Conservation (phyloP, 768 basidiomycete species). For the Pilatotrama ljubarskyi region DNA sequence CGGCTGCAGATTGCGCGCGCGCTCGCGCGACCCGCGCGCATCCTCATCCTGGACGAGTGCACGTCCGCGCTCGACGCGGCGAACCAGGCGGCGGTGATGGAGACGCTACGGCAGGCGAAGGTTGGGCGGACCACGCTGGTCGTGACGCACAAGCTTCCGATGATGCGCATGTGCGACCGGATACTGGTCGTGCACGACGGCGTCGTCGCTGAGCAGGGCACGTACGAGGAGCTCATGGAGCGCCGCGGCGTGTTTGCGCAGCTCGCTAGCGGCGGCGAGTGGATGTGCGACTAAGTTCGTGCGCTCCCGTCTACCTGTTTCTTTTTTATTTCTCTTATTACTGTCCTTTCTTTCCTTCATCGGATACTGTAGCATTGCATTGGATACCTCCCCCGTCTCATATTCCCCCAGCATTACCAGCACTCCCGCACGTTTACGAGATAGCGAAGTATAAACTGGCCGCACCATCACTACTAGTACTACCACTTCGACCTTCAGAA, state of each 20-base stretch:
- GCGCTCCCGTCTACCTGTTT: neutral
- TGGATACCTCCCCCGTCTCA: constrained; percentile 10
- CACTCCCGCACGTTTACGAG: neutral
- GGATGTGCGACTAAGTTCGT: constrained; percentile 35
- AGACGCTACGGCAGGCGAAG: constrained; percentile 67
- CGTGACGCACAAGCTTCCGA: constrained; percentile 89
- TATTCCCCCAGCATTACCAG: neutral
- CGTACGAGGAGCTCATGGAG: constrained; percentile 68
- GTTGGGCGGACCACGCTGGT: constrained; percentile 81
- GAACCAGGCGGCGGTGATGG: constrained; percentile 82
- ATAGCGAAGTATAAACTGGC: constrained; percentile 22
- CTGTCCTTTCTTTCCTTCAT: neutral
- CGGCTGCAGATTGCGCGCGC: constrained; percentile 90
- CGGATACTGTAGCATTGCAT: constrained; percentile 24
- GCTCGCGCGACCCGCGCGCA: constrained; percentile 67
- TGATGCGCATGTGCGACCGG: constrained; percentile 92
- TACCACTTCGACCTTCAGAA: constrained; percentile 18
- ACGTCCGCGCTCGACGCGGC: constrained; percentile 88
- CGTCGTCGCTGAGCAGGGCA: constrained; percentile 72
- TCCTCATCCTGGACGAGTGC: constrained; percentile 92
- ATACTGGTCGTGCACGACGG: constrained; percentile 84
- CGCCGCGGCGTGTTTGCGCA: constrained; percentile 71
- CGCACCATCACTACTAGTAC: constrained; percentile 7
- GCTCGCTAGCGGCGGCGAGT: constrained; percentile 79
- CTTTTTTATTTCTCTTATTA: neutral